Percentiles rank a stretch among this genome's conserved stretches.
phyloP scores from a whole-genome alignment of 192 early-diverging fungal species.

The Mortierella hygrophila region DNA sequence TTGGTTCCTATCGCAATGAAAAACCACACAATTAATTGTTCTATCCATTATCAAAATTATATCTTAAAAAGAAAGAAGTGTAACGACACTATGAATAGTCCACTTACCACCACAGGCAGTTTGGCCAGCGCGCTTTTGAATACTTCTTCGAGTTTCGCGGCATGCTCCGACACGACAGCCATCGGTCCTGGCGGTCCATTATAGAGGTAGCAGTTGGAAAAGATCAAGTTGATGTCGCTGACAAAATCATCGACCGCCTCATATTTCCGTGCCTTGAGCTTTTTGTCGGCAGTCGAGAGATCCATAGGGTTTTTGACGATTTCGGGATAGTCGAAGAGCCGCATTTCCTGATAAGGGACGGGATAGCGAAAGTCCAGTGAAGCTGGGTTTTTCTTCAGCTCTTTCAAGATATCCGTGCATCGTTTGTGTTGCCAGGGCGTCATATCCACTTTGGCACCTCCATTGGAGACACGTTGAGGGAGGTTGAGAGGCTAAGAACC shows the following conservation, averaged over 20 bases:
- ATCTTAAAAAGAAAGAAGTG: neutral
- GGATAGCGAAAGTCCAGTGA: slow-evolving; percentile 89
- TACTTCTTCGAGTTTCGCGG: slow-evolving; percentile 59
- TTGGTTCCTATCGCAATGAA: neutral
- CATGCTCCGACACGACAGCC: slow-evolving; percentile 66
- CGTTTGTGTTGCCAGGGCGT: slow-evolving; percentile 88
- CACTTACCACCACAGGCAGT: neutral
- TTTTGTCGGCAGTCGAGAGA: slow-evolving; percentile 79
- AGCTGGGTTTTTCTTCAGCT: slow-evolving; percentile 83
- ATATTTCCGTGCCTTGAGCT: slow-evolving; percentile 75
- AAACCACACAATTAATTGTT: neutral
- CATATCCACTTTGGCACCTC: slow-evolving; percentile 61
- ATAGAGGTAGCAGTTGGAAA: slow-evolving; percentile 86
- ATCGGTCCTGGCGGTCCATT: slow-evolving; percentile 81
- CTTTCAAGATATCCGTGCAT: slow-evolving; percentile 79
- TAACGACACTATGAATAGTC: neutral
- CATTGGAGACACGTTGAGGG: neutral
- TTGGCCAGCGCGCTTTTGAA: neutral
- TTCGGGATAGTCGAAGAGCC: slow-evolving; percentile 82
- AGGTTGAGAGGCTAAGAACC: neutral
- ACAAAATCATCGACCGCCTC: slow-evolving; percentile 74
- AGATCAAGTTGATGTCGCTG: slow-evolving; percentile 79
- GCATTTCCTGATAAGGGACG: slow-evolving; percentile 78
- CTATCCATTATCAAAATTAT: neutral
- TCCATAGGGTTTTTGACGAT: slow-evolving; percentile 87